Conservation (phyloP, 768 basidiomycete genomes). For the Termitomyces bulborhizus region DNA sequence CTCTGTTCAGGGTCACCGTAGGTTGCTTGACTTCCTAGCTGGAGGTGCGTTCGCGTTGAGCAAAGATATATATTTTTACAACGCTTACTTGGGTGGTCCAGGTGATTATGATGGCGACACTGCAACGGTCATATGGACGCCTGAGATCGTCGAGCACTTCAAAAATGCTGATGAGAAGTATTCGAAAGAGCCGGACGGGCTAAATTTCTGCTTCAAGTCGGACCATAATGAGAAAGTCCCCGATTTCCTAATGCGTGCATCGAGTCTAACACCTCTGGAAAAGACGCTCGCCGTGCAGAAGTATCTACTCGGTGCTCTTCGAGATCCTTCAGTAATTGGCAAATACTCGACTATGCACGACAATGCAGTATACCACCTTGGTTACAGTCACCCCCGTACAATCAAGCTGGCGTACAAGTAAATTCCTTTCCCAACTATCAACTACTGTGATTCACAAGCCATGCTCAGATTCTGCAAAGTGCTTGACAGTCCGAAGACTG, state of each 20-base stretch:
- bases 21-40: constrained; percentile 56
- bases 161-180: constrained; percentile 42
- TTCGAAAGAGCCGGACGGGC: constrained; percentile 40
- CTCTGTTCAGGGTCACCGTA: constrained; percentile 44
- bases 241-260: constrained; percentile 30
- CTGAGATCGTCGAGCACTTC: constrained; percentile 48
- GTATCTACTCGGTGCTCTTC: constrained; percentile 45
- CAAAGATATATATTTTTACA: neutral
- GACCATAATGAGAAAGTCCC: constrained; percentile 35
- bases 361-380: constrained; percentile 42
- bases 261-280: constrained; percentile 12
- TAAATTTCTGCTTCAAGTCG: constrained; percentile 34
- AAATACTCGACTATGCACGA: constrained; percentile 54
- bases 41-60: constrained; percentile 37
- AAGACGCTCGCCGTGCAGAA: constrained; percentile 36
- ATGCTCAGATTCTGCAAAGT: constrained; percentile 38
- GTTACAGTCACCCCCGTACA: constrained; percentile 45
- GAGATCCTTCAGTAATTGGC: constrained; percentile 40
- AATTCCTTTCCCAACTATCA: constrained; percentile 1
- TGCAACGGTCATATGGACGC: constrained; percentile 52
- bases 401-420: constrained; percentile 49
- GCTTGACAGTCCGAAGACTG: constrained; percentile 59
- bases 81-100: constrained; percentile 12
- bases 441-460: neutral
- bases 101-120: constrained; percentile 74